Base-by-base conservation (phyloP, 129 eudicot genomes). In the Helianthus annuus region DNA sequence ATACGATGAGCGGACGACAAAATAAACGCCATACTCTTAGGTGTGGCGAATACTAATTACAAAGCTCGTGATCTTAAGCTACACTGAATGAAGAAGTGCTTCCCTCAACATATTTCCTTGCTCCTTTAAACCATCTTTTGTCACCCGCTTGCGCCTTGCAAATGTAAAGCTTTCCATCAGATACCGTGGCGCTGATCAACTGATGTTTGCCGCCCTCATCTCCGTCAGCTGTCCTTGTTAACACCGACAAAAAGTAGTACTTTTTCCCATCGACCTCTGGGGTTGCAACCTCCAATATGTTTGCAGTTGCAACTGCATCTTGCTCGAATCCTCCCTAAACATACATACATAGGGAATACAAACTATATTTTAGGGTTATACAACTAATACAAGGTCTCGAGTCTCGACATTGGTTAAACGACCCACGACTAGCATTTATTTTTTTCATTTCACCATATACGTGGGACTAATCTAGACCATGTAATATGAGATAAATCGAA, bases 141-240 rank as follows among this genome's bases (percentile, higher is more conserved):
- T 92, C 97, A 42, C 97, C 96, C 3, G 97, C 96, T 83, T 92
- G 94, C 3, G 97, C 91, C 86, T 92, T 92, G 91, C 91, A 85
- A 22, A 91, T 91, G 70, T 88, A 88, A 13, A 91, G 96, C 80
- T 93, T 91, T 10, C 97, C 96, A 19, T 75, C 89, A 3, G 75
- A 45, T 24, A 86, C 92, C 0, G 89, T 86, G 70, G 95, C 91
- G 10, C 73, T 78, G 24, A 85, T 85, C 75, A 94, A 53, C 56
- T 94, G 99, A 81, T 94, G 99, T 68, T 90, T 94, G 53, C 99
- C 99, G 6, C 99, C 99, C 69, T 94, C 99, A 24, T 88, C 94
- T 74, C 99, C 99, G 10, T 94, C 99, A 3, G 99, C 99, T 1
- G 99, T 94, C 75, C 97, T 86, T 55, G 97, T 94, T 78, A 94